Conservation (phyloP, 78 protist genomes). For the Dictyostelium firmibasis region DNA sequence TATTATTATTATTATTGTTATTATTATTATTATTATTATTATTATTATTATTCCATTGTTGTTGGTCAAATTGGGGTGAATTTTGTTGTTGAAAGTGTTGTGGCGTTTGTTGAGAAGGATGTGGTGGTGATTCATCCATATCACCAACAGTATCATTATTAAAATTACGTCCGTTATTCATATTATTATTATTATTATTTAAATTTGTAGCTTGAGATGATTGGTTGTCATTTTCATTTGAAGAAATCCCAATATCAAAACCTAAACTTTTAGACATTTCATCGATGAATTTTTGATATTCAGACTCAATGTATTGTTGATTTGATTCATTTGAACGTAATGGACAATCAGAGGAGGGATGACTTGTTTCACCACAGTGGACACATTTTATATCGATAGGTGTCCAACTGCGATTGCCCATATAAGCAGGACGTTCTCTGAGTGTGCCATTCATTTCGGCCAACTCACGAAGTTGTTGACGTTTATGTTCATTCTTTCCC, state of each 20-base stretch:
- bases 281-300: constrained; percentile 50
- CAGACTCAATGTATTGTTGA: constrained; percentile 38
- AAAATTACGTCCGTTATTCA: not conserved
- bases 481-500: constrained; percentile 91
- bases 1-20: not conserved
- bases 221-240: not conserved
- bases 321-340: constrained; percentile 65
- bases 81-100: constrained; percentile 39
- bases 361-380: constrained; percentile 80
- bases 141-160: not conserved
- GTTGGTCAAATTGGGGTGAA: constrained; percentile 4
- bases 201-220: not conserved
- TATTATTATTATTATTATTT: not conserved
- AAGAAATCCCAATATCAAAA: not conserved
- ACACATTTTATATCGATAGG: constrained; percentile 75
- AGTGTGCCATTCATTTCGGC: constrained; percentile 95
- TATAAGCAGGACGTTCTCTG: constrained; percentile 72
- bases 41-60: constrained; percentile 1
- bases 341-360: constrained; percentile 86
- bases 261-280: constrained; percentile 20
- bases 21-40: not conserved
- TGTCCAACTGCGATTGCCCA: constrained; percentile 43
- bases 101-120: not conserved
- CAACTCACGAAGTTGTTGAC: constrained; percentile 90
- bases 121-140: constrained; percentile 8